phyloP scores from a whole-genome alignment of 768 basidiomycete genomes.

The Termitomyces sp. region DNA sequence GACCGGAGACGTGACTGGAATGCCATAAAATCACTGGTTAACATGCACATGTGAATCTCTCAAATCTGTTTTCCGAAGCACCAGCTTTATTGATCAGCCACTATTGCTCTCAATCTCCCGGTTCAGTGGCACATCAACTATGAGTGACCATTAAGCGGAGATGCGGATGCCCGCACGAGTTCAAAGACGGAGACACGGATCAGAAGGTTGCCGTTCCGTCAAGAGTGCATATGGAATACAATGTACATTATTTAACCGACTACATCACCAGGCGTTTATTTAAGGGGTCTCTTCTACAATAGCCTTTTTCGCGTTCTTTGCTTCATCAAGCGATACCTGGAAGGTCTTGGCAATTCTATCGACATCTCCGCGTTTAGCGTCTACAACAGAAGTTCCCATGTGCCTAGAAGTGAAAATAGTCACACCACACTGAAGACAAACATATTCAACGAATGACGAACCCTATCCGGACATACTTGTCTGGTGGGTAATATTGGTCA shows the following conservation, averaged over 20 bases:
- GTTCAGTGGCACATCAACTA: not conserved
- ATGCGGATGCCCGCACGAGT: slow-evolving; percentile 9
- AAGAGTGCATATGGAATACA: not conserved
- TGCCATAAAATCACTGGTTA: slow-evolving; percentile 14
- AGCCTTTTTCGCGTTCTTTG: slow-evolving; percentile 14
- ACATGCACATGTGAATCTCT: slow-evolving; percentile 12
- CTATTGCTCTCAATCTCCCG: not conserved
- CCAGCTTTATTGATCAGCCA: not conserved
- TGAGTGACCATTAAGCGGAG: not conserved
- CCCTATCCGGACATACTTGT: slow-evolving; percentile 82
- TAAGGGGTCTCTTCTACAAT: slow-evolving; percentile 7
- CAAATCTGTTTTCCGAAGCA: not conserved
- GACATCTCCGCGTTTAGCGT: slow-evolving; percentile 61
- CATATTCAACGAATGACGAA: slow-evolving; percentile 19
- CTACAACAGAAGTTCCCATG: slow-evolving; percentile 78
- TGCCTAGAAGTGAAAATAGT: slow-evolving; percentile 41
- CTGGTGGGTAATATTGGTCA: slow-evolving; percentile 22
- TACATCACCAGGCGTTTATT: not conserved
- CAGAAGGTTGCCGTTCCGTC: slow-evolving; percentile 8
- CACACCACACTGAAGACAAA: not conserved
- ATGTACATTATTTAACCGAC: not conserved
- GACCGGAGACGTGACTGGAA: slow-evolving; percentile 10
- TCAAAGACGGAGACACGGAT: slow-evolving; percentile 2
- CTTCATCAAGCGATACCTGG: slow-evolving; percentile 39
- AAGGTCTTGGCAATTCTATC: slow-evolving; percentile 57